A percentile compares a stretch with the other conserved stretches of the same genome.
Conservation (phyloP, 2,329 filamentous ascomycete genomes). For the Clonostachys solani region DNA sequence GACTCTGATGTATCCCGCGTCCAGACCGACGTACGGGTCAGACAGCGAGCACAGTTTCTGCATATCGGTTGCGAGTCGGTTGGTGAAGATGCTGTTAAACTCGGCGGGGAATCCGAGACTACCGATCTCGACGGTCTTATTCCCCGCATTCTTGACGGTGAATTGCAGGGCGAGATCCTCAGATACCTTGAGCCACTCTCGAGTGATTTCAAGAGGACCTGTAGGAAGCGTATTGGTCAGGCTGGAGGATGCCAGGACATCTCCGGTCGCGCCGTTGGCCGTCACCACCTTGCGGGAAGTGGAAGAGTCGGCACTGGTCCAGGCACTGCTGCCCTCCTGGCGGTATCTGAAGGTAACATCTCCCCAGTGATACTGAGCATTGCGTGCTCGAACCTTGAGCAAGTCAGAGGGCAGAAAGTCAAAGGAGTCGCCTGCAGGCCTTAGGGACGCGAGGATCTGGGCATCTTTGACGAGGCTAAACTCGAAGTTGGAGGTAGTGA, state of each 20-base stretch:
- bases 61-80: constrained; percentile 40
- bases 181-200: constrained; percentile 43
- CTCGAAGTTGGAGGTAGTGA: constrained; percentile 35
- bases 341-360: constrained; percentile 54
- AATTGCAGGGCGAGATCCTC: constrained; percentile 48
- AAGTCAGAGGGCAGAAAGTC: constrained; percentile 53
- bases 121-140: constrained; percentile 42
- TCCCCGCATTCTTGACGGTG: constrained; percentile 40
- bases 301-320: constrained; percentile 44
- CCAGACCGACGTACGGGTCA: constrained; percentile 56
- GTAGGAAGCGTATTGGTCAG: constrained; percentile 33
- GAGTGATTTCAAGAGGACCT: constrained; percentile 37
- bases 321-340: constrained; percentile 23
- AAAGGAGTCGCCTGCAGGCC: constrained; percentile 32
- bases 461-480: constrained; percentile 34
- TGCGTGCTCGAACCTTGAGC: constrained; percentile 36
- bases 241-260: constrained; percentile 29
- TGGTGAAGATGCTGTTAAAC: constrained; percentile 60
- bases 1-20: constrained; percentile 53
- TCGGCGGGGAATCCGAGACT: constrained; percentile 54
- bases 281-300: constrained; percentile 23
- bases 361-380: constrained; percentile 54
- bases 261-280: constrained; percentile 1
- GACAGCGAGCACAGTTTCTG: constrained; percentile 47
- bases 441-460: constrained; percentile 44